phyloP scores from a whole-genome alignment of 257 asterid species.

The Phtheirospermum japonicum region DNA sequence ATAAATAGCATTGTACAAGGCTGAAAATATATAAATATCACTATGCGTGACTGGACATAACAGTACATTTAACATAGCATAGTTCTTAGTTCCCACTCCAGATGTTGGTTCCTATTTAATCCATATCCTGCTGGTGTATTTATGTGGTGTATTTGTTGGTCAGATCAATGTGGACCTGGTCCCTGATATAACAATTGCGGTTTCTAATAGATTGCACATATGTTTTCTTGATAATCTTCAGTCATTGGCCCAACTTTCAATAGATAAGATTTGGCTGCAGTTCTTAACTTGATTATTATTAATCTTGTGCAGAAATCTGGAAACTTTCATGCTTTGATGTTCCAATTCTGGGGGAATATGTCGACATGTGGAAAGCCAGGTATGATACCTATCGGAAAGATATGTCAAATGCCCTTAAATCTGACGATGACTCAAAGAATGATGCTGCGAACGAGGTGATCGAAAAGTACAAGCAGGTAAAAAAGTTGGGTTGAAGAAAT shows the following conservation, averaged over 20 bases:
- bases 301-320: constrained; percentile 43
- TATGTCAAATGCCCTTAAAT: constrained; percentile 41
- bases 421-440: constrained; percentile 33
- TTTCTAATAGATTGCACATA: neutral
- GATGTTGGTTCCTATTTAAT: no score
- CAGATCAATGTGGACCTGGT: no score
- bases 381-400: constrained; percentile 47
- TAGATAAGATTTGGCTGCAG: neutral
- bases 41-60: no score
- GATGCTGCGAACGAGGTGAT: constrained; percentile 53
- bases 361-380: constrained; percentile 40
- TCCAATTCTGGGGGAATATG: constrained; percentile 27
- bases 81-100: no score
- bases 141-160: no score
- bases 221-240: neutral
- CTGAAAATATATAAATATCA: no score
- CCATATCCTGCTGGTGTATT: no score
- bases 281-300: neutral
- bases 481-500: neutral
- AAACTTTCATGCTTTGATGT: constrained; percentile 48
- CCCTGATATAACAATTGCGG: no score
- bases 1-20: no score
- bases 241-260: neutral
- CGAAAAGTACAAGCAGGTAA: constrained; percentile 63
- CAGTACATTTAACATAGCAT: no score